Conservation (phyloP, 2,329 filamentous ascomycete genomes). For the Xylariaceae sp. region DNA sequence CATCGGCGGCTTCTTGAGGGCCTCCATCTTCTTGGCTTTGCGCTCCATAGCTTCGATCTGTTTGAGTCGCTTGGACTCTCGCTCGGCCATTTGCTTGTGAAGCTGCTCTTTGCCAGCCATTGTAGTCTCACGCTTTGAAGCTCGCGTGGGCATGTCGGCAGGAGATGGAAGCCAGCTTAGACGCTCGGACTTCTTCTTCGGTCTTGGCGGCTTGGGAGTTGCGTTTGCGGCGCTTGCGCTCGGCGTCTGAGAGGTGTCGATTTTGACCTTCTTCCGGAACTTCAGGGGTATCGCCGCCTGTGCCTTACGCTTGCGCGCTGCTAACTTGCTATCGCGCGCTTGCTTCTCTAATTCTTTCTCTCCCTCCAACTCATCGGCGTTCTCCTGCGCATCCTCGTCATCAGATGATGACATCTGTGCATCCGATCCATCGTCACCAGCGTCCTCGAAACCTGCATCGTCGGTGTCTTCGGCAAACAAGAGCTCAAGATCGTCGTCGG, state of each 20-base stretch:
- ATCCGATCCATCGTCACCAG: slow-evolving; percentile 63
- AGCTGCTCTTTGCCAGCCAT: slow-evolving; percentile 56
- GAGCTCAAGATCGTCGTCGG: slow-evolving; percentile 63
- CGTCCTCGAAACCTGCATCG: slow-evolving; percentile 65
- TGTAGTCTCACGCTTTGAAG: slow-evolving; percentile 54
- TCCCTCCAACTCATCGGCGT: slow-evolving; percentile 70
- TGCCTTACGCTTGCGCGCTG: slow-evolving; percentile 73
- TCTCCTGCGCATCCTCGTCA: slow-evolving; percentile 70
- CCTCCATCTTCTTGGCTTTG: slow-evolving; percentile 64
- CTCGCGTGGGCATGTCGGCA: slow-evolving; percentile 52
- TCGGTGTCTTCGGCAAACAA: slow-evolving; percentile 71
- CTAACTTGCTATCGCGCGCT: slow-evolving; percentile 61
- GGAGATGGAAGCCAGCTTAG: slow-evolving; percentile 52
- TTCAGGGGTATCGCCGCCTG: slow-evolving; percentile 67
- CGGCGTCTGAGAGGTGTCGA: slow-evolving; percentile 40
- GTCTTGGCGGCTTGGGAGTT: slow-evolving; percentile 41
- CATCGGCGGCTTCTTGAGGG: slow-evolving; percentile 71
- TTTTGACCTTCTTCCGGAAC: slow-evolving; percentile 71
- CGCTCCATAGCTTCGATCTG: slow-evolving; percentile 64
- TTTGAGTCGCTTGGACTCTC: slow-evolving; percentile 64
- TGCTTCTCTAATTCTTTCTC: slow-evolving; percentile 80
- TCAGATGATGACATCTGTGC: slow-evolving; percentile 79
- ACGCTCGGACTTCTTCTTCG: slow-evolving; percentile 57
- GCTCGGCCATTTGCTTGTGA: slow-evolving; percentile 67
- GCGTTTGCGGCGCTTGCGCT: slow-evolving; percentile 31